Evolutionary conservation across 2,329 filamentous ascomycete species (phyloP), one percentile per base, ranked within the genome.

Genomic region (Microcyclospora tardicrescens): DNA sequence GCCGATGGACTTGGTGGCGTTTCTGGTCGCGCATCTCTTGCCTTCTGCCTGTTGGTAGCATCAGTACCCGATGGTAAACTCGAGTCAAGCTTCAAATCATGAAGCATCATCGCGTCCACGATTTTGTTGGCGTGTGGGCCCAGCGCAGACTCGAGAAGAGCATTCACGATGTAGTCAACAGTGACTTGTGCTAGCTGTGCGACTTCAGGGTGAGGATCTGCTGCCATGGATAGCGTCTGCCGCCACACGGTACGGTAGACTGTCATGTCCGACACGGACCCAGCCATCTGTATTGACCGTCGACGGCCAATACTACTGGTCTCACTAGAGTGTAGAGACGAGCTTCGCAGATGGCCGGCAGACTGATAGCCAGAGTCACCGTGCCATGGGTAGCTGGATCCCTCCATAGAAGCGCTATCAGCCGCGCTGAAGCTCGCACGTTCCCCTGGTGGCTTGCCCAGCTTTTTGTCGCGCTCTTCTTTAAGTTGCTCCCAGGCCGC

Each of bases 211-310:
- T 95, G 87, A 31, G 91, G 89, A 56, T 98, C 91, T 13, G 93
- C 84, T 33, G 85, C 89, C 59, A 96, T 71, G 45, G 93, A 84
- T 42, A 95, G 68, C 33, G 93, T 72, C 53, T 95, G 84, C 58
- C 93, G 91, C 91, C 91, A 98, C 45, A 93, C 81, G 1, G 87
- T 83, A 24, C 87, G 81, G 58, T 93, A 95, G 13, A 94, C 83
- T 0, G 86, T 94, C 55, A 93, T 91, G 47, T 84, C 79, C 10
- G 87, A 85, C 10, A 47, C 37, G 10, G 64, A 10, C 10, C 35
- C 28, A 2, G 33, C 15, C 27, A 35, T 43, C 19, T 16, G 28
- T 24, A 35, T 36, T 31, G 19, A 24, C 19, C 19, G 19, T 24
- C 19, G 19, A 24, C 19, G 19, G 14, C 30, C 30, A 6, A n/a